Percentiles rank a stretch among this genome's conserved stretches.
phyloP scores from a whole-genome alignment of 1,139 yeast genomes.

The Geotrichum cucujoidarum region DNA sequence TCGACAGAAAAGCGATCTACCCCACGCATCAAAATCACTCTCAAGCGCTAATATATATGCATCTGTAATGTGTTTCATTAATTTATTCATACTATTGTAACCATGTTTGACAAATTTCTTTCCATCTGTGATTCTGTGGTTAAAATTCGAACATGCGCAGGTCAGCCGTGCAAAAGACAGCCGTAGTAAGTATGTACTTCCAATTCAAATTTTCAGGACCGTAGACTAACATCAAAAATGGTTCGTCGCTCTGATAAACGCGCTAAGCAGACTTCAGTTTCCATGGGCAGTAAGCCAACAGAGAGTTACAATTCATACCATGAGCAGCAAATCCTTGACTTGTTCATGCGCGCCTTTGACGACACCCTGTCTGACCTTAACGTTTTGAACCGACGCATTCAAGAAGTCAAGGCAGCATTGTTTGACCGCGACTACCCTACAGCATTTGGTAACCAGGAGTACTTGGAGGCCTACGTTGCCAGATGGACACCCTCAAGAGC shows the following conservation, averaged over 20 bases:
- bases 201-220: not conserved
- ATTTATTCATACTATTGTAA: not conserved
- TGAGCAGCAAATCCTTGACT: slow-evolving; percentile 13
- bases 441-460: slow-evolving; percentile 62
- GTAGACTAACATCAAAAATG: no score
- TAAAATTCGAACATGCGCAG: not conserved
- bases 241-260: no score
- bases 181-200: not conserved
- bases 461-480: slow-evolving; percentile 70
- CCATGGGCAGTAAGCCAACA: no score
- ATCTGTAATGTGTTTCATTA: not conserved
- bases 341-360: slow-evolving; percentile 8
- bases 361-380: not conserved
- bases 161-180: not conserved
- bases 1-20: not conserved
- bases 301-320: slow-evolving; percentile 3
- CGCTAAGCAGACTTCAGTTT: no score
- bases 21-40: not conserved
- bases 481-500: slow-evolving; percentile 88
- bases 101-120: not conserved
- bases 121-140: not conserved
- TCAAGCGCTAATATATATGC: not conserved
- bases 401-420: slow-evolving; percentile 62
- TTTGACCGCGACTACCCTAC: slow-evolving; percentile 62
- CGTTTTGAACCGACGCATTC: slow-evolving; percentile 39